Base-by-base conservation (phyloP, 345 rosid species). In the Hibiscus tridactylites region DNA sequence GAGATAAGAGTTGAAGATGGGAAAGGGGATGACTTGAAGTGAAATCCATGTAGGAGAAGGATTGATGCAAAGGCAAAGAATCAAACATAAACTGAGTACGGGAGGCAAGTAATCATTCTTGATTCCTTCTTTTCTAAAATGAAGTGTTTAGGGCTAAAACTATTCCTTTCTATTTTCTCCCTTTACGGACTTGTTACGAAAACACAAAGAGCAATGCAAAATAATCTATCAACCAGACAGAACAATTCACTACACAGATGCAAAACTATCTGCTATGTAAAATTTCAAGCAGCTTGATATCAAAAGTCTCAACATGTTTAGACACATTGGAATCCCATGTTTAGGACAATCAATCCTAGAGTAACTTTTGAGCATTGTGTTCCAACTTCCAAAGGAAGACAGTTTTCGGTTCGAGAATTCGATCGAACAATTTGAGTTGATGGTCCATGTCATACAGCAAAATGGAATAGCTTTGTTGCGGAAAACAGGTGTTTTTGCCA, bases 101-200 rank as follows among this genome's bases (percentile, higher is more conserved):
- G 61, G 85, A 85, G 84, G 92, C 85, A 90, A 90, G 91, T 85
- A 83, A 88, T 88, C 92, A 26, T 60, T 71, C 57, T 3, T 9
- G 58, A 59, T 71, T 59, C 66, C 56, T 58, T 52, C 16, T 53
- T 56, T 56, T 21, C 12, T 56, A 56, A 71, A 71, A 24, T 44
- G 13, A 53, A 29, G 2, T 2, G 39, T 44, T 37, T 42, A 42
- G 26, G 44, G 16, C 26, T 71, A 37, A 59, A 59, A 59, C 24
- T 7, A 59, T 3, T 44, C 33, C 19, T 24, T 58, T 16, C 64
- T 4, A 21, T 12, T 17, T 54, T 59, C 64, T 5, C 17, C 47
- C 47, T 70, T 56, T 46, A 12, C 0, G 15, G 6, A 12, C 71
- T 47, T 15, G 9, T 42, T 3, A 65, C 24, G 56, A 65, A 46